Evolutionary conservation across 1,284 basidiomycete genomes (phyloP), one percentile per base, ranked within the genome.

Genomic region (Sanghuangporus sanghuang): DNA sequence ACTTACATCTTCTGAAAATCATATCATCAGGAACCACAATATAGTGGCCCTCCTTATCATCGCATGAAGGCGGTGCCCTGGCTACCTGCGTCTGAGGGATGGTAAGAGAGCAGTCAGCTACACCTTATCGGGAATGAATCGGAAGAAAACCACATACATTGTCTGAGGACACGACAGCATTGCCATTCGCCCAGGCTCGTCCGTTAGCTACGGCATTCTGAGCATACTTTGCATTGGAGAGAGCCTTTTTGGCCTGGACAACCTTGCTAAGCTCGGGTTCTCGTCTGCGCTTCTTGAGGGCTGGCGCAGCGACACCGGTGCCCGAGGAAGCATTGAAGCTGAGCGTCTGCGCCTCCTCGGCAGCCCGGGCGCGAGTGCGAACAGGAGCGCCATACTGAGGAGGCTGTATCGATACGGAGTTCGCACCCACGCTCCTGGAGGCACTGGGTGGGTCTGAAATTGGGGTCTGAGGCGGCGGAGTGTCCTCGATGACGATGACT

Each of bases 21-120:
- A 95, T 81, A 77, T 96, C 94, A 76, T 94, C 91, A 53, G 90
- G 88, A 67, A 89, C 87, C 73, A 96, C 90, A 72, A 96, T 93
- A 74, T 96, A 96, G 76, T 96, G 95, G 27, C 94, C 94, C 74
- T 96, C 94, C 76, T 95, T 91, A 79, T 96, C 94, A 73, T 96
- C 94, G 77, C 93, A 96, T 61, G 90, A 79, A 62, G 83, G 78
- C 64, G 81, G 76, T 18, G 78, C 81, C 72, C 85, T 87, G 65
- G 84, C 80, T 63, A 81, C 78, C 86, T 88, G 74, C 56, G 55
- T 64, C 63, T 52, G 60, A 39, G 66, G 57, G 36, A 7, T 50
- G 53, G 8, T 5, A 11, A 38, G 53, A n/a, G 11, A 18, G 27
- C 35, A 32, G 57, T 69, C 61, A 59, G 67, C 65, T 64, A 66